Evolutionary conservation across 2,329 filamentous ascomycete species (phyloP).

Genomic region (Harringtonia aguacate): DNA sequence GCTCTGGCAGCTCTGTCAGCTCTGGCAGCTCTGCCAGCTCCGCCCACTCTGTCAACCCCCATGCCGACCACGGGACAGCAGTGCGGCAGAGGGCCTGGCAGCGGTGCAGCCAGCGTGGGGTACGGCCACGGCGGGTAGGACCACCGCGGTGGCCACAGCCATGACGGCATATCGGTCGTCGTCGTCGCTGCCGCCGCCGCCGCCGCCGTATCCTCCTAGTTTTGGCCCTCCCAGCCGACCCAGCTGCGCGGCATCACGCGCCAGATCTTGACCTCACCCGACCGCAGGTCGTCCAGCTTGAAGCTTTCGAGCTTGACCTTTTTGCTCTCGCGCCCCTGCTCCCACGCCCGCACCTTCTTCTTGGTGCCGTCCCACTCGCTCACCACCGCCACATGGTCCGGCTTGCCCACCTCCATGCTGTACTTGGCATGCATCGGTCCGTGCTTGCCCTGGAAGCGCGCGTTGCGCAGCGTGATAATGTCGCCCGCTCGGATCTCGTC

Average conservation of each 20-base stretch:
- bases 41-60: too few relatives aligned
- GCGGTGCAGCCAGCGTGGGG: too few relatives aligned
- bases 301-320: slow-evolving; percentile 94
- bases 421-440: slow-evolving; percentile 96
- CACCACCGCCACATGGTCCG: slow-evolving; percentile 82
- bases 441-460: slow-evolving; percentile 89
- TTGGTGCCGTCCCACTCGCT: slow-evolving; percentile 97
- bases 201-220: slow-evolving; percentile 29
- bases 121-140: too few relatives aligned
- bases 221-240: slow-evolving; percentile 73
- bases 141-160: too few relatives aligned
- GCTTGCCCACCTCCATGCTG: slow-evolving; percentile 73
- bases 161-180: too few relatives aligned
- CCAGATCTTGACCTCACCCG: slow-evolving; percentile 96
- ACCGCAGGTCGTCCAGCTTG: slow-evolving; percentile 81
- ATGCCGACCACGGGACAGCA: too few relatives aligned
- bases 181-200: slow-evolving; percentile 15
- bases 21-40: too few relatives aligned
- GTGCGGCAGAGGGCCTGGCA: too few relatives aligned
- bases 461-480: slow-evolving; percentile 85
- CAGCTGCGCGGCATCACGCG: slow-evolving; percentile 84
- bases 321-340: slow-evolving; percentile 86
- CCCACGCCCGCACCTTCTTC: slow-evolving; percentile 93
- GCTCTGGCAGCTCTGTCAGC: too few relatives aligned
- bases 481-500: slow-evolving; percentile 91